Base-by-base conservation (phyloP, 495 filamentous ascomycete genomes). In the Neurospora sp. region DNA sequence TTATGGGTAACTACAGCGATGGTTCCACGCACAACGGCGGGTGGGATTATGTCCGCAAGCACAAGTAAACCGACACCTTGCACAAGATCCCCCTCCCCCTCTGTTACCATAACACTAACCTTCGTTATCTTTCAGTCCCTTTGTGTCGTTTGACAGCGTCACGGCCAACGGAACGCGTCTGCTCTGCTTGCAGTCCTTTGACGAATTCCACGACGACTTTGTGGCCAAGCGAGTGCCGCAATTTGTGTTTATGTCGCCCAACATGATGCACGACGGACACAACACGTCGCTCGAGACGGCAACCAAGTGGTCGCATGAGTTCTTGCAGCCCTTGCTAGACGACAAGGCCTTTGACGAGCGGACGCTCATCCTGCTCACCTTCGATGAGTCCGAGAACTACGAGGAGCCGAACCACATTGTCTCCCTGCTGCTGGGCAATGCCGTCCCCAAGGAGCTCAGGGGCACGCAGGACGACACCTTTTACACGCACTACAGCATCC, bases 221-320 rank as follows among this genome's bases (percentile, higher is more conserved):
- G 79, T 79, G 35, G 82, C 86, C 38, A 82, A 88, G 70, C 78
- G 78, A n/a, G 84, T 92, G n/a, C 89, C 89, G 20, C 90, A 92
- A 80, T 90, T 88, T 80, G 83, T 87, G 48, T 90, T 91, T 78
- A 86, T 92, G 75, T 89, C 89, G 10, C 91, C 91, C 10, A 89
- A 92, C 83, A 92, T 92, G 89, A 85, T 88, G 73, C 89, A 91
- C 73, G 89, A 91, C 76, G 91, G 88, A 1, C 90, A 93, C 76
- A 89, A 93, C 77, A 89, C 88, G 18, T 84, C 87, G 70, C 83
- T 92, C 38, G 82, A 86, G 20, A 86, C 85, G 70, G 89, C 88
- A 8, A 85, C 88, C 9, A 79, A 85, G 27, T 93, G 88, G 88
- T 82, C 87, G 35, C 83, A 81, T 71, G 75, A 79, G 73, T 92